Evolutionary conservation across 257 asterid species (phyloP), one percentile per base, ranked within the genome.

Genomic region (Knoxia roxburghii): DNA sequence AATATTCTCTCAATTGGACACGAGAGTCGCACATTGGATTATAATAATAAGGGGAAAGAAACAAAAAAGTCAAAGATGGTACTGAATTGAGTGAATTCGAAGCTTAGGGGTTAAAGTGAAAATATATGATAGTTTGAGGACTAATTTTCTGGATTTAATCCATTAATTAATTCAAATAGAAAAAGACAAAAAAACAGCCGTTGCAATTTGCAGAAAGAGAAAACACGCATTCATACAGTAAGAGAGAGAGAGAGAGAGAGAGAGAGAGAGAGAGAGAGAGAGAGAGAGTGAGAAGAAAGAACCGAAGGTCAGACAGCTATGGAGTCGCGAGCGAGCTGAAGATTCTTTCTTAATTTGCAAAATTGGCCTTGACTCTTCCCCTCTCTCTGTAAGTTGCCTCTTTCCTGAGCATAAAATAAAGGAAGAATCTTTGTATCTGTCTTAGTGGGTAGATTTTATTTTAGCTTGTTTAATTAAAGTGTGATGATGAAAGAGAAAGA

Each of bases 401-500:
- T 63, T 55, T 39, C 55, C 70, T 65, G 68, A 45, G 66, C 61
- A 30, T 56, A 72, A 53, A 20, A 27, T 27, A 71, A 64, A 65
- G 76, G 48, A 57, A 57, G 76, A 72, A 50, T 72, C 72, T 72
- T 49, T 65, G 55, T 23, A 21, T 73, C 65, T 54, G 72, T 64
- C 20, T 50, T 53, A 18, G 70, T 18, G 39, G 56, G 56, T 27
- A 64, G 65, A 41, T 76, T 80, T 67, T 54, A 12, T 68, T 64
- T 69, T 41, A 35, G 13, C 14, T 59, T 46, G 73, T 58, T 72
- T 64, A 29, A 53, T 63, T 68, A 53, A 33, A 24, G 63, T 78
- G 57, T 65, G 76, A 81, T 80, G 86, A 79, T 80, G 87, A 84
- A 82, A 73, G 90, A 83, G 74, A 77, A 70, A 72, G 84, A 82